Base-by-base conservation (phyloP, 176 grass and related monocot genomes). In the Aegilops bicornis region DNA sequence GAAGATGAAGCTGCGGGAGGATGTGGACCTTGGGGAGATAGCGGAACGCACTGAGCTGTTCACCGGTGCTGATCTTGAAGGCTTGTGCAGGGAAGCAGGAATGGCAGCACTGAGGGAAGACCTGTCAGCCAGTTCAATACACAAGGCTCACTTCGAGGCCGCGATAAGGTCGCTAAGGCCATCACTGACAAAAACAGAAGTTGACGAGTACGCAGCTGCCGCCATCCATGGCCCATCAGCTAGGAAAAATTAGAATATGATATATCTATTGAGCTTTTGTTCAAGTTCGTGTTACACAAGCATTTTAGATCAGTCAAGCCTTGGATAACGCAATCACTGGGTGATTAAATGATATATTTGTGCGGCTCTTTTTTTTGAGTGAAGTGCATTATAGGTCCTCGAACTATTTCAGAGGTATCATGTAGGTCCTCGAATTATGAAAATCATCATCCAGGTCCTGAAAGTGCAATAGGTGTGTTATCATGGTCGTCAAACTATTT, bases 31-130 rank as follows among this genome's bases (percentile, higher is more conserved):
- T 63, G 79, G 76, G 79, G 36, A 60, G 82, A 88, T 96, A 22
- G 90, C 88, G 4, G 69, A 92, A 77, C 78, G 48, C 59, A 91
- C 93, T 0, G 82, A 98, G 65, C 76, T 92, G 33, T 96, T 98
- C 84, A 98, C 90, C 31, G 92, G 93, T 17, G 93, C 92, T 60
- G 93, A 96, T 83, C 86, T 98, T 1, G 90, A 98, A 88, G 88
- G 96, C 32, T 84, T 98, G 15, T 98, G 91, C 78, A 91, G 84
- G 59, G 93, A 98, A 79, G 91, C 93, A 27, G 93, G 93, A 81
- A 95, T 95, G 88, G 79, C 76, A 54, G 91, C 91, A 73, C 33
- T 95, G 58, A 91, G 96, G 79, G 93, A 92, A 92, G 79, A 92
- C 84, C 29, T 92, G 42, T 87, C 84, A 59, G 82, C 87, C 20